phyloP scores from a whole-genome alignment of 305 asterid genomes.

The Fraxinus albicans region DNA sequence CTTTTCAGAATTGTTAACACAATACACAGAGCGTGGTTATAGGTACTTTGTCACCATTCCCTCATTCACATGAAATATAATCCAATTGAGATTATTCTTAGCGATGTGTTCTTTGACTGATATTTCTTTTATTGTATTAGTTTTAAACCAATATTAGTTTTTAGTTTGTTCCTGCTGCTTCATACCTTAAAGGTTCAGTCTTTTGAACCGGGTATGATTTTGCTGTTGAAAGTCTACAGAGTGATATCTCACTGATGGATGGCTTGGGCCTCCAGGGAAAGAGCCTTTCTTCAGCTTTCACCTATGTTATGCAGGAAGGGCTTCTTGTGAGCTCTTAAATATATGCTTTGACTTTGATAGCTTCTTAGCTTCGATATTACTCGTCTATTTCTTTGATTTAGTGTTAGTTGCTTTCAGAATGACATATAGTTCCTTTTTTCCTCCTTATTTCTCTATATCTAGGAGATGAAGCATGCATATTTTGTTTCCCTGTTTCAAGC shows the following conservation, averaged over 20 bases:
- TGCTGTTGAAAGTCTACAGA: background rate
- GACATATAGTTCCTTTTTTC: background rate
- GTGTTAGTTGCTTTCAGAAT: constrained; percentile 3
- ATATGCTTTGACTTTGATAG: background rate
- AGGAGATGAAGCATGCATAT: background rate
- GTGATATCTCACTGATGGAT: constrained; percentile 4
- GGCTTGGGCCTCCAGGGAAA: background rate
- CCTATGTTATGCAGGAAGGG: background rate
- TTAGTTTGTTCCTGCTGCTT: background rate
- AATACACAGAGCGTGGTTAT: constrained; percentile 74
- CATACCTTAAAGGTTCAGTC: background rate
- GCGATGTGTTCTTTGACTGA: background rate
- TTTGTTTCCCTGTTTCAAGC: constrained; percentile 2
- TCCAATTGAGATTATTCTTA: background rate
- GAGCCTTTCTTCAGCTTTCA: background rate
- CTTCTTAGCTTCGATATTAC: background rate
- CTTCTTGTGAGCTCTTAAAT: background rate
- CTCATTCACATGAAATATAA: background rate
- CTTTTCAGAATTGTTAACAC: constrained; percentile 64
- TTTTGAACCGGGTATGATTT: background rate
- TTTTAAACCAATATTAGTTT: constrained; percentile 4
- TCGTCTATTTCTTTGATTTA: background rate
- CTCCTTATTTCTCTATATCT: background rate
- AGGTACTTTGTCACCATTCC: constrained; percentile 41
- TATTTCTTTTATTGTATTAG: background rate